These are phyloP conservation scores for Diaporthe citri DNA, from an alignment of 2,329 filamentous ascomycete species.

Conservation along the genomic window DNA sequence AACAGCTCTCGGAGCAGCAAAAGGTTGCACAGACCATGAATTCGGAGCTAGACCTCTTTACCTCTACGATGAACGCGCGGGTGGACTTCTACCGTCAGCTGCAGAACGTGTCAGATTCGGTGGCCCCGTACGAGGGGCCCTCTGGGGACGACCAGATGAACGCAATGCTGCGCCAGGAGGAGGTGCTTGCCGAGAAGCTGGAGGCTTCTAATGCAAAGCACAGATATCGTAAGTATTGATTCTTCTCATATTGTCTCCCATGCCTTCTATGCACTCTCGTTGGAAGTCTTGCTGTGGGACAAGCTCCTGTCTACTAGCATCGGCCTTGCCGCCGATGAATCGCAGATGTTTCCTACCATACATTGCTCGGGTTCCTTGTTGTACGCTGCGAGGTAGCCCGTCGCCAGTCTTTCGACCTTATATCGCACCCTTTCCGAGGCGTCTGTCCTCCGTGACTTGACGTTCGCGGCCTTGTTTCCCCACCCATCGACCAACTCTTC, in stretches of 20 bases:
- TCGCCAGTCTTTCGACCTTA: neutral
- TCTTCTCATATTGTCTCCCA: neutral
- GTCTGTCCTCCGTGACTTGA: neutral
- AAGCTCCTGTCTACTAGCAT: neutral
- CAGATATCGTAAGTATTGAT: constrained; percentile 70
- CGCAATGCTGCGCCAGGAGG: constrained; percentile 58
- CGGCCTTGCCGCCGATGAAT: neutral
- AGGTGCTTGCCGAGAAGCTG: constrained; percentile 68
- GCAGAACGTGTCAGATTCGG: constrained; percentile 90
- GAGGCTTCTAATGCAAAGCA: constrained; percentile 77
- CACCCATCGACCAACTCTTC: neutral
- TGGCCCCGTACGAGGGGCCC: constrained; percentile 78
- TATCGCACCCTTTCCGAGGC: too few relatives aligned
- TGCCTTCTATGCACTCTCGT: neutral
- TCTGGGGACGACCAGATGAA: constrained; percentile 65
- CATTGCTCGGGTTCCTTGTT: neutral
- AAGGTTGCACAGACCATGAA: constrained; percentile 66
- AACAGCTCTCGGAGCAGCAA: constrained; percentile 62
- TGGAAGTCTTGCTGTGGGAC: neutral
- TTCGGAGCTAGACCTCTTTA: constrained; percentile 82
- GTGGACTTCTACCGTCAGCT: constrained; percentile 92
- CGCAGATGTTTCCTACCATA: neutral
- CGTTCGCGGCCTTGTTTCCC: neutral
- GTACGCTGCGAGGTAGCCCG: neutral
- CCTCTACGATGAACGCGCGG: constrained; percentile 83